These are phyloP conservation scores for Mucor piriformis DNA, from an alignment of 371 early-diverging fungal species.

Conservation along the genomic window DNA sequence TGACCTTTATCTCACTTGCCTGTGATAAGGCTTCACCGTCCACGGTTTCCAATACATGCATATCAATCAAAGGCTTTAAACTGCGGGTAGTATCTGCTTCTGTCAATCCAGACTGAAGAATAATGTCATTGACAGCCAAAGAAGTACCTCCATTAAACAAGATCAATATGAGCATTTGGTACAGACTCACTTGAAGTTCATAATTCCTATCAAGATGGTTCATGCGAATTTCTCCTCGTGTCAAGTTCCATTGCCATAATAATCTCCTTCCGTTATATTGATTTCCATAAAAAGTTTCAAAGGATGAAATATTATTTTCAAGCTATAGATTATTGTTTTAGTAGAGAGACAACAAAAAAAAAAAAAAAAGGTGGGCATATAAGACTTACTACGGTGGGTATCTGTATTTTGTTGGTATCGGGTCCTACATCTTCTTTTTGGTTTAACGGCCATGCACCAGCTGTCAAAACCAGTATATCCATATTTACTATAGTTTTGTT, in stretches of 20 bases:
- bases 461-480: slow-evolving; percentile 77
- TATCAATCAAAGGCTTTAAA: slow-evolving; percentile 68
- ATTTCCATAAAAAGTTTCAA: slow-evolving; percentile 73
- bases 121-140: slow-evolving; percentile 56
- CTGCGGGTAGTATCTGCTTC: slow-evolving; percentile 57
- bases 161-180: slow-evolving; percentile 74
- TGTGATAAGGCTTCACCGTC: slow-evolving; percentile 26
- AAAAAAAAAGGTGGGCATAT: neutral
- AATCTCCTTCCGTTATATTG: slow-evolving; percentile 83
- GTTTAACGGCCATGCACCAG: slow-evolving; percentile 90
- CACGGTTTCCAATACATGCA: slow-evolving; percentile 41
- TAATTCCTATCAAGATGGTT: slow-evolving; percentile 75
- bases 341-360: neutral
- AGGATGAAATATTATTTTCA: slow-evolving; percentile 70
- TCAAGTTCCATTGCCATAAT: slow-evolving; percentile 87
- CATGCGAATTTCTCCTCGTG: slow-evolving; percentile 76
- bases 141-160: slow-evolving; percentile 65
- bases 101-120: slow-evolving; percentile 52
- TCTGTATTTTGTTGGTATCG: slow-evolving; percentile 49
- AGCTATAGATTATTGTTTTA: slow-evolving; percentile 44
- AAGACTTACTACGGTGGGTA: slow-evolving; percentile 66
- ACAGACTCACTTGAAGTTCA: slow-evolving; percentile 80
- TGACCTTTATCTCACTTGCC: slow-evolving; percentile 41
- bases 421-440: slow-evolving; percentile 55
- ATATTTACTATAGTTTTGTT: slow-evolving; percentile 74